Percentiles rank a stretch among this genome's conserved stretches.
phyloP scores from a whole-genome alignment of 1,139 yeast species.

The Hyphopichia buzzinii region DNA sequence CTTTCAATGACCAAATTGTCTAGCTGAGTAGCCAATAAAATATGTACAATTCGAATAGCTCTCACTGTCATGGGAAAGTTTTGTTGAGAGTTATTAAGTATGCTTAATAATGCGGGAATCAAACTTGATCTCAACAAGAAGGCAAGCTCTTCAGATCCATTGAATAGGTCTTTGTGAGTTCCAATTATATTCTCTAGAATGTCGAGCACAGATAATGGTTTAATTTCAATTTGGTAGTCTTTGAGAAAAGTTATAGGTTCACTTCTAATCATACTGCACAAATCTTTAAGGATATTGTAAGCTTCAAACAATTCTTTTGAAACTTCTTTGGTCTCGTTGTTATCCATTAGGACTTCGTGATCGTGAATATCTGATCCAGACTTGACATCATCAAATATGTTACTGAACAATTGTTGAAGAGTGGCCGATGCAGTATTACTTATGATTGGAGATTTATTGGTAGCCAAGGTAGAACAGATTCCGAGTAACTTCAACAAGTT shows the following conservation, averaged over 20 bases:
- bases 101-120: slow-evolving; percentile 71
- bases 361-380: slow-evolving; percentile 17
- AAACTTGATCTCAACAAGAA: slow-evolving; percentile 62
- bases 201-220: slow-evolving; percentile 74
- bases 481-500: slow-evolving; percentile 57
- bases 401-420: slow-evolving; percentile 75
- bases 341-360: slow-evolving; percentile 41
- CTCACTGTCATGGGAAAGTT: slow-evolving; percentile 71
- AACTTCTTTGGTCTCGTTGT: slow-evolving; percentile 40
- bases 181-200: slow-evolving; percentile 67
- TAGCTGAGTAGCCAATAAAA: slow-evolving; percentile 61
- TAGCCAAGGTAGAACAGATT: slow-evolving; percentile 71
- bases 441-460: slow-evolving; percentile 72
- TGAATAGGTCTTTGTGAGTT: slow-evolving; percentile 55
- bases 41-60: slow-evolving; percentile 65
- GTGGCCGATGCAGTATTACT: slow-evolving; percentile 94
- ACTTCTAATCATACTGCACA: slow-evolving; percentile 65
- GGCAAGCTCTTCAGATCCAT: slow-evolving; percentile 61
- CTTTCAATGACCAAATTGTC: slow-evolving; percentile 67
- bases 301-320: slow-evolving; percentile 66
- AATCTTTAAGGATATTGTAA: slow-evolving; percentile 62
- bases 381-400: slow-evolving; percentile 66
- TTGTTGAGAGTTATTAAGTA: slow-evolving; percentile 54
- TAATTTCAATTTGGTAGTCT: slow-evolving; percentile 44
- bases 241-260: slow-evolving; percentile 50